Evolutionary conservation across 768 basidiomycete genomes (phyloP), one percentile per base, ranked within the genome.

Genomic region (Russula sp.): DNA sequence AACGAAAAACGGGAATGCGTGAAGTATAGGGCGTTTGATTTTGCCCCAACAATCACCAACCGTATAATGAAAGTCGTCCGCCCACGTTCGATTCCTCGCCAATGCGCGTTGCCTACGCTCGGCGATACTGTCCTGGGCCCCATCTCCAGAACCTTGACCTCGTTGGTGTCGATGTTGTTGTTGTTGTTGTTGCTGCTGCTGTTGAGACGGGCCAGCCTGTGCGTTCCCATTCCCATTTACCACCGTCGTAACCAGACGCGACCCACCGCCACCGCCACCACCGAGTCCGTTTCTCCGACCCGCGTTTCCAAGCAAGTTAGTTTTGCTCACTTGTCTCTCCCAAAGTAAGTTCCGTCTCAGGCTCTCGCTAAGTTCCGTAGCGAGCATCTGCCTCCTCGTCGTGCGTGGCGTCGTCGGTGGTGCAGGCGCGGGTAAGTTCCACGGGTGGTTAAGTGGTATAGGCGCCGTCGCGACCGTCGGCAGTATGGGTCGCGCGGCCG

Each of bases 361-460:
- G 63, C 87, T 89, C 75, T 96, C 94, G 36, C 89, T 88, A 72
- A 96, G 78, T 75, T 96, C 94, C 5, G 86, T 88, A 61, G 86
- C 80, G 52, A 95, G 79, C 90, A 95, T 95, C 68, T 83, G 81
- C 56, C 90, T 80, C 2, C 94, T 82, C 3, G 92, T 94, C 49
- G 94, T 92, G 40, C 89, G 85, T 0, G 94, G 94, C 0, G 91
- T 92, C 68, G 88, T 87, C 2, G 90, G 90, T 20, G 83, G 77
- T 5, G 78, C 76, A 0, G 80, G 79, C 3, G 81, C 79, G 0
- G 90, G 90, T 28, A 92, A 80, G 70, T 90, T 89, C 75, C 91
- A 90, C 7, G 89, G 87, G 72, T 82, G 76, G 5, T 79, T 80
- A 2, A 89, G 73, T 1, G 85, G 83, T 55, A 87, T 85, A 1